Evolutionary conservation across 345 rosid genomes (phyloP).

Genomic region (Citrus sp.): DNA sequence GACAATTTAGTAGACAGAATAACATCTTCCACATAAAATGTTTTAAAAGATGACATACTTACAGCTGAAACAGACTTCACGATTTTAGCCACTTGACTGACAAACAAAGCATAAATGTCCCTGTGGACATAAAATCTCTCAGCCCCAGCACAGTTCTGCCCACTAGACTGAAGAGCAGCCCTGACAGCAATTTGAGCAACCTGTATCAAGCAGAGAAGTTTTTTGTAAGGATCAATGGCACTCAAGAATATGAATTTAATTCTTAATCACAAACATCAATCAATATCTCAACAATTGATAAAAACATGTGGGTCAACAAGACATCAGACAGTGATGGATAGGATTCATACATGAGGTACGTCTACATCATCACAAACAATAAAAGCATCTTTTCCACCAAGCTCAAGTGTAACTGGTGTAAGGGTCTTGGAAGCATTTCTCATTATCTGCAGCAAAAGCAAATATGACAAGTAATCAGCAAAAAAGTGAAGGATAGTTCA

Average conservation of each 20-base stretch:
- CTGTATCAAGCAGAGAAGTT: conserved; percentile 33
- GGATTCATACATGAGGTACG: conserved; percentile 60
- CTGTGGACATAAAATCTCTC: conserved; percentile 94
- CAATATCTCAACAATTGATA: background rate
- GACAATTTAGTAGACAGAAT: background rate
- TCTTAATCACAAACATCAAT: conserved; percentile 8
- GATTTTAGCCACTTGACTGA: conserved; percentile 68
- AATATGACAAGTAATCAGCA: conserved; percentile 12
- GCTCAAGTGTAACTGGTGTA: conserved; percentile 92
- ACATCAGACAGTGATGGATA: background rate
- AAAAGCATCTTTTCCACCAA: conserved; percentile 97
- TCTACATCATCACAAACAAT: conserved; percentile 90
- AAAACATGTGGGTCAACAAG: conserved; percentile 6
- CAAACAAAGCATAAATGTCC: conserved; percentile 74
- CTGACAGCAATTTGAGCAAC: conserved; percentile 97
- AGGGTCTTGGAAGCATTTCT: conserved; percentile 76
- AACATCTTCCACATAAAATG: background rate
- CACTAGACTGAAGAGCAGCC: conserved; percentile 91
- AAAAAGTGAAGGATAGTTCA: background rate
- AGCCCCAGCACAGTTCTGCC: conserved; percentile 99
- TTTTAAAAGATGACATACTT: conserved; percentile 33
- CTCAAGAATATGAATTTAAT: conserved; percentile 2
- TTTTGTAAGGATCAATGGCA: conserved; percentile 10
- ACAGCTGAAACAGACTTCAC: conserved; percentile 92
- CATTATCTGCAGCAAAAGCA: conserved; percentile 73